Conservation (phyloP, 768 basidiomycete species). For the Rhodosporidiobolus odoratus region DNA sequence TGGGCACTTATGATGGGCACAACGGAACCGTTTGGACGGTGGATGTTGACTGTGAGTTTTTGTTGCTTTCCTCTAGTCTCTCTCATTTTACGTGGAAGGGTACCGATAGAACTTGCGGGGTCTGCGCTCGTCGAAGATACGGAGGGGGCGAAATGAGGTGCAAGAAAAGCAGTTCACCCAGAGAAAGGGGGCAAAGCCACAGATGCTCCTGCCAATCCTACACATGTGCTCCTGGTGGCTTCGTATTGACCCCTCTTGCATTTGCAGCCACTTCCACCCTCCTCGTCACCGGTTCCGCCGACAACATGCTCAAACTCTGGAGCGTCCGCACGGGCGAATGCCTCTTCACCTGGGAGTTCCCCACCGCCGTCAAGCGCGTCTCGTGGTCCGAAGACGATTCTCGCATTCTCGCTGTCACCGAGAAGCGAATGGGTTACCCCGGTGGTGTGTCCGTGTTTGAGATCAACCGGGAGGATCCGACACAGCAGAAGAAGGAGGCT, state of each 20-base stretch:
- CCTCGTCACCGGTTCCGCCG: slow-evolving; percentile 85
- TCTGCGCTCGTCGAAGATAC: not conserved
- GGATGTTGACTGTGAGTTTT: slow-evolving; percentile 79
- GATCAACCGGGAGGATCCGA: slow-evolving; percentile 77
- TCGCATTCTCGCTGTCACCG: slow-evolving; percentile 79
- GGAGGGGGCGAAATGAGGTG: not conserved
- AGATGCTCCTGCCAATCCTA: no score
- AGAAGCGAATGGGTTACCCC: slow-evolving; percentile 90
- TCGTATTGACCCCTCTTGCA: not conserved
- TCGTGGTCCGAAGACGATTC: slow-evolving; percentile 78
- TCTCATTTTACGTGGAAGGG: not conserved
- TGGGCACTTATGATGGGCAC: slow-evolving; percentile 93
- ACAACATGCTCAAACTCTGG: slow-evolving; percentile 90
- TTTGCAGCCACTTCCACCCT: slow-evolving; percentile 69
- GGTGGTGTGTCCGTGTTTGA: slow-evolving; percentile 85
- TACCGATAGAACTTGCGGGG: no score
- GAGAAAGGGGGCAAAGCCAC: no score
- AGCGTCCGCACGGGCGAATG: slow-evolving; percentile 82
- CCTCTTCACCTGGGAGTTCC: slow-evolving; percentile 93
- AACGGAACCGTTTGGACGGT: slow-evolving; percentile 97
- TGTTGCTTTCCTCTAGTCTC: not conserved
- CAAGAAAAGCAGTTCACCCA: no score
- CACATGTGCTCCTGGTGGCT: not conserved
- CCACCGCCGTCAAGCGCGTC: slow-evolving; percentile 94
- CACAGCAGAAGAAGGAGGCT: slow-evolving; percentile 51